Evolutionary conservation across 495 filamentous ascomycete species (phyloP).

Genomic region (Hapsidospora chrysogenum): DNA sequence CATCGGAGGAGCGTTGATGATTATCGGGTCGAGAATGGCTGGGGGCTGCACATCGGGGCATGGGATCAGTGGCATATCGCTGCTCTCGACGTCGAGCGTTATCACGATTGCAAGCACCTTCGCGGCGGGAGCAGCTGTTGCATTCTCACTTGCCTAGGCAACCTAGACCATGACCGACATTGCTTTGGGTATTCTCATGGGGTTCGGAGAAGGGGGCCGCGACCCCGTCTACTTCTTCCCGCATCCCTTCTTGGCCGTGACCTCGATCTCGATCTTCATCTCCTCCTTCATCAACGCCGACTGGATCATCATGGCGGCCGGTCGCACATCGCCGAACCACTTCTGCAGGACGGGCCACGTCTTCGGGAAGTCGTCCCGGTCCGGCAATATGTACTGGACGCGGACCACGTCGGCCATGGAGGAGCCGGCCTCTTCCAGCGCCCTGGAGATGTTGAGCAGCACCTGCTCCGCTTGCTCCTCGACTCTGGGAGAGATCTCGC

Average conservation of each 20-base stretch:
- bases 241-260: conserved; percentile 13
- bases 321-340: conserved; percentile 18
- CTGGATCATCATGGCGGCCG: conserved; percentile 24
- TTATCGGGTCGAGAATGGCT: conserved; percentile 33
- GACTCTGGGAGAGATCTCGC: conserved; percentile 13
- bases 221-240: background rate
- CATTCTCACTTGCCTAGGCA: background rate
- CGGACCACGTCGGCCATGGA: conserved; percentile 17
- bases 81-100: conserved; percentile 32
- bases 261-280: conserved; percentile 27
- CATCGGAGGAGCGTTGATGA: conserved; percentile 31
- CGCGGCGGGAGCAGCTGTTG: conserved; percentile 19
- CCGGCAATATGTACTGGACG: conserved; percentile 20
- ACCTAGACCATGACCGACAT: background rate
- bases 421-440: conserved; percentile 14
- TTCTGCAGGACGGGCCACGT: conserved; percentile 17
- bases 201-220: no score
- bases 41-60: conserved; percentile 45
- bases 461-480: conserved; percentile 17
- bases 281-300: conserved; percentile 20
- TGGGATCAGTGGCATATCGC: conserved; percentile 37
- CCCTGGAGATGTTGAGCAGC: conserved; percentile 16
- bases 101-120: conserved; percentile 33
- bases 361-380: conserved; percentile 13
- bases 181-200: background rate